Percentiles rank a stretch among this genome's conserved stretches.
phyloP scores from a whole-genome alignment of 1,284 basidiomycete species.

The Xerocomus tenax region DNA sequence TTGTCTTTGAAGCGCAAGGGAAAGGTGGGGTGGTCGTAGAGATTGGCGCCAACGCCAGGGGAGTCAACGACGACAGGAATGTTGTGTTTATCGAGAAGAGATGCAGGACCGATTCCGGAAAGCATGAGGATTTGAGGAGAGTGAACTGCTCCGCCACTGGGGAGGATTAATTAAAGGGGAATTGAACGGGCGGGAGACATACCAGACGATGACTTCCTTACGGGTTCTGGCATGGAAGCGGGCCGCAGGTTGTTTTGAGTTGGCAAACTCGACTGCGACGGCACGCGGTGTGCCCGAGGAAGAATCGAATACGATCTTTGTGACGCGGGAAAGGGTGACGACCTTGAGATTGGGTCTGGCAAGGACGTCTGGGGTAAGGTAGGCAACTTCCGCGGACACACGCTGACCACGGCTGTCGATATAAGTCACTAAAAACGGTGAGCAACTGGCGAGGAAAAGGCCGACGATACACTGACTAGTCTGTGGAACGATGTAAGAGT shows the following conservation, averaged over 20 bases:
- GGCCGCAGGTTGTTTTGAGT: slow-evolving; percentile 11
- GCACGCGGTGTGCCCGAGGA: slow-evolving; percentile 38
- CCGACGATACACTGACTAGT: slow-evolving; percentile 29
- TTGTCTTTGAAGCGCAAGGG: slow-evolving; percentile 46
- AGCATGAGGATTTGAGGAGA: slow-evolving; percentile 65
- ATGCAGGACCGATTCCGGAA: slow-evolving; percentile 56
- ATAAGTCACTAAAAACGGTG: slow-evolving; percentile 48
- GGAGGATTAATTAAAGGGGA: not conserved
- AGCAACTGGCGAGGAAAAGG: not conserved
- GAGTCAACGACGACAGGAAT: slow-evolving; percentile 49
- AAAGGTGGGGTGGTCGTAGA: slow-evolving; percentile 51
- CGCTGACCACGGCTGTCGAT: slow-evolving; percentile 43
- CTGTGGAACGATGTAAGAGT: slow-evolving; percentile 17
- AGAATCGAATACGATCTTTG: slow-evolving; percentile 52
- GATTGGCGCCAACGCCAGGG: slow-evolving; percentile 52
- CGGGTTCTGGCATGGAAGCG: slow-evolving; percentile 39
- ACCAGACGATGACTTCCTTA: slow-evolving; percentile 61
- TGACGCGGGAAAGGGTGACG: slow-evolving; percentile 45
- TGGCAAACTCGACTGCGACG: slow-evolving; percentile 52
- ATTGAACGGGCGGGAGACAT: slow-evolving; percentile 8
- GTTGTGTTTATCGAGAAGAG: slow-evolving; percentile 40
- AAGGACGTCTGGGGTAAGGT: slow-evolving; percentile 55
- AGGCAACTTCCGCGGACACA: slow-evolving; percentile 55
- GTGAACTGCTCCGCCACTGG: slow-evolving; percentile 55
- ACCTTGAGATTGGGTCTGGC: slow-evolving; percentile 56